Conservation (phyloP, 192 early-diverging fungal genomes). For the Piromyces sp. region DNA sequence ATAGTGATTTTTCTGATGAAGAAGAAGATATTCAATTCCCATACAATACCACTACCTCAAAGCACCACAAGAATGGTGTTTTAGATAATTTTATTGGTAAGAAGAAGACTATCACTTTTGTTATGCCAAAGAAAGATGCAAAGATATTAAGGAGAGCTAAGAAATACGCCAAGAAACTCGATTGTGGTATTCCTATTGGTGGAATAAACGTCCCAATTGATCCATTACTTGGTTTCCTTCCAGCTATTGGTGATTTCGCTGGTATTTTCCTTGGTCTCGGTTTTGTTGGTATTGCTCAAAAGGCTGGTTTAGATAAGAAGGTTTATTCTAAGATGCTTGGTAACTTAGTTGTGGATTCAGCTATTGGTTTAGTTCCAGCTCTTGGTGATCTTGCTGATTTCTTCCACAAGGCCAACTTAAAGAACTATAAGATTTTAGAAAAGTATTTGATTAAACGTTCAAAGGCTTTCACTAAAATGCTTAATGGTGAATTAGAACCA, state of each 20-base stretch:
- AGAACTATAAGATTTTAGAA: neutral
- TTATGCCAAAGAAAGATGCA: neutral
- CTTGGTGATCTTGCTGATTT: neutral
- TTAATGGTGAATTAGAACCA: neutral
- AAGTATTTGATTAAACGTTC: neutral
- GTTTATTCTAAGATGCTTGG: neutral
- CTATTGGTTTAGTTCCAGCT: neutral
- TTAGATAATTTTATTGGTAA: neutral
- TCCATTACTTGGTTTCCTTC: neutral
- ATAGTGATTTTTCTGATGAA: neutral
- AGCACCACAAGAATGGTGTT: neutral
- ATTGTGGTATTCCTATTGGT: neutral
- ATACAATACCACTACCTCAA: neutral
- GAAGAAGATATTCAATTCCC: neutral
- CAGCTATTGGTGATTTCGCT: neutral
- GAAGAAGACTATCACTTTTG: neutral
- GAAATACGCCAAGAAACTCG: neutral
- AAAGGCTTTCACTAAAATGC: neutral
- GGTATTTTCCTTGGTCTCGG: neutral
- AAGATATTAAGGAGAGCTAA: neutral
- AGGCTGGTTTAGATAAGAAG: neutral
- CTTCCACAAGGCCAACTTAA: neutral
- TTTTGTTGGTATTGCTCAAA: neutral
- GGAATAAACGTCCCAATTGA: neutral
- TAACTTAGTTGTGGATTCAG: neutral